Evolutionary conservation across 169 alveolate species (phyloP).

Genomic region (Babesia sp.): DNA sequence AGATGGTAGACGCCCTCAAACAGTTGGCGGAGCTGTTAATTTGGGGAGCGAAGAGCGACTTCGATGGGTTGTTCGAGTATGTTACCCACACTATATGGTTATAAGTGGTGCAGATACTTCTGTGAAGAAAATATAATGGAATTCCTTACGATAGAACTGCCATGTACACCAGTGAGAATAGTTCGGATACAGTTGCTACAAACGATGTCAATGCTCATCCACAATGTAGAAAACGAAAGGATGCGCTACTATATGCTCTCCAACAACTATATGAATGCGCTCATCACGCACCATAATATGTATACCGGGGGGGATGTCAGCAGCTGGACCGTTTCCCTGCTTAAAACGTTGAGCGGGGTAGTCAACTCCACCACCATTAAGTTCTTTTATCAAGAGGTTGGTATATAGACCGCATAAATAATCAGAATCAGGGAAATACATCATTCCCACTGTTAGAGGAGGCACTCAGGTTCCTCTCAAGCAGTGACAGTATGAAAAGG

Average conservation of each 20-base stretch:
- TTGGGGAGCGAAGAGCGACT: slow-evolving; percentile 57
- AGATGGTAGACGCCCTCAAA: slow-evolving; percentile 62
- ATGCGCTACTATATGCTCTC: slow-evolving; percentile 49
- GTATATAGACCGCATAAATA: not conserved
- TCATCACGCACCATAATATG: slow-evolving; percentile 43
- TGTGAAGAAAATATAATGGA: slow-evolving; percentile 65
- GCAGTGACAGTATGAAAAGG: slow-evolving; percentile 65
- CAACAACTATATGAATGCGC: slow-evolving; percentile 58
- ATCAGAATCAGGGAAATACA: slow-evolving; percentile 27
- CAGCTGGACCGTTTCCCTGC: slow-evolving; percentile 67
- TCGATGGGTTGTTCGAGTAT: slow-evolving; percentile 54
- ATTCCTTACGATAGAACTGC: slow-evolving; percentile 52
- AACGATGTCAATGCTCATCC: slow-evolving; percentile 61
- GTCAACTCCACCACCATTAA: slow-evolving; percentile 55
- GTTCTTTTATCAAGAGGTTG: slow-evolving; percentile 57
- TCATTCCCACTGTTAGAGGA: slow-evolving; percentile 60
- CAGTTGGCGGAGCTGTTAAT: slow-evolving; percentile 63
- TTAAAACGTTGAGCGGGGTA: slow-evolving; percentile 51
- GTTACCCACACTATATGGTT: not conserved
- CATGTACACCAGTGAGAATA: slow-evolving; percentile 30
- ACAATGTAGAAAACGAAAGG: slow-evolving; percentile 42
- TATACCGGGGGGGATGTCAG: slow-evolving; percentile 64
- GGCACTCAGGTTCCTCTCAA: slow-evolving; percentile 38
- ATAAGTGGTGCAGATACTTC: slow-evolving; percentile 46
- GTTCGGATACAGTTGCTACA: slow-evolving; percentile 63